Conservation (phyloP, 257 asterid species). For the Solanum corneliomulleri region DNA sequence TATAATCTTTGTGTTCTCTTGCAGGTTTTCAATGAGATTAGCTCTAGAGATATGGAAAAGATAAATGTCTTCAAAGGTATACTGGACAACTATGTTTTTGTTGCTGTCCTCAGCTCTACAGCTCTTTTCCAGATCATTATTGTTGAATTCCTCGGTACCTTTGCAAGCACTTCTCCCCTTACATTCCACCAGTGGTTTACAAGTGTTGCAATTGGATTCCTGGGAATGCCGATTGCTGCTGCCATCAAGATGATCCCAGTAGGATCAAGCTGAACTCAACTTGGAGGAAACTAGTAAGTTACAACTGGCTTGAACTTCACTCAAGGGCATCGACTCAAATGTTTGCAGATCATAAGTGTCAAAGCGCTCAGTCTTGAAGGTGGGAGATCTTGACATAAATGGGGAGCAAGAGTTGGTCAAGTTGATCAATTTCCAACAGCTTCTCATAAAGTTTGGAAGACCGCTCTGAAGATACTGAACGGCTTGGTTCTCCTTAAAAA, state of each 20-base stretch:
- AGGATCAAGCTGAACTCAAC: constrained; percentile 33
- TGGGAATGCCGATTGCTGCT: constrained; percentile 96
- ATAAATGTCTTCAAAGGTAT: constrained; percentile 77
- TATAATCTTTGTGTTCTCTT: neutral
- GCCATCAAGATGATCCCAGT: constrained; percentile 80
- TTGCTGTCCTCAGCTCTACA: constrained; percentile 60
- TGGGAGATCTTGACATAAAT: neutral
- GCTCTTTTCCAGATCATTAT: constrained; percentile 68
- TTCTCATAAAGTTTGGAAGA: neutral
- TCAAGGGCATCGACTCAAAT: neutral
- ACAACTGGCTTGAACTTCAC: neutral
- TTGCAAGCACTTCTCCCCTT: constrained; percentile 77
- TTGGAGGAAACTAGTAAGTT: neutral
- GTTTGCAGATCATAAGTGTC: neutral
- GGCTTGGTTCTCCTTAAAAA: neutral
- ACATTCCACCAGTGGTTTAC: constrained; percentile 69
- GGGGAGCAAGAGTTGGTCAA: neutral
- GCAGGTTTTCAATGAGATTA: constrained; percentile 91
- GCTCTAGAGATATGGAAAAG: constrained; percentile 94
- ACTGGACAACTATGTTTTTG: constrained; percentile 67
- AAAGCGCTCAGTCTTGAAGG: neutral
- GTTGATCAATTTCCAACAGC: neutral
- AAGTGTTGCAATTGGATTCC: constrained; percentile 60
- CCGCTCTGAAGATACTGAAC: neutral
- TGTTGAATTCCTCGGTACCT: constrained; percentile 65